A percentile compares a stretch with the other conserved stretches of the same genome.
Conservation (phyloP, 345 rosid genomes). For the Pugionium dolabratum region DNA sequence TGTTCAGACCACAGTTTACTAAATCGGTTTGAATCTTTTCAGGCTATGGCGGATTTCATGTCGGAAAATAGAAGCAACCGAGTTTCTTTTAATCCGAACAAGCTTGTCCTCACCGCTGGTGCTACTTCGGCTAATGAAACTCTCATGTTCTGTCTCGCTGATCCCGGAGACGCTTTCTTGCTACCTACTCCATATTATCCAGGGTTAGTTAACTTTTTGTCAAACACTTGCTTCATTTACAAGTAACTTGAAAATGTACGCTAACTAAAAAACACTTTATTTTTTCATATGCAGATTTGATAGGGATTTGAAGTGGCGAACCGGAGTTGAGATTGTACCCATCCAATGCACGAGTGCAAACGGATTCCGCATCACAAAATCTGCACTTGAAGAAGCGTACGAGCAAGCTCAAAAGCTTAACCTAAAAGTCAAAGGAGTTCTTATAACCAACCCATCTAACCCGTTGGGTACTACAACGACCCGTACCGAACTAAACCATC, state of each 20-base stretch:
- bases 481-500: conserved; percentile 59
- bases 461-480: conserved; percentile 68
- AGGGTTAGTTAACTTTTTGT: conserved; percentile 53
- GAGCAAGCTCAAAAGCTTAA: conserved; percentile 54
- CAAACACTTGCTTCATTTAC: conserved; percentile 24
- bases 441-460: conserved; percentile 79
- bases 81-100: conserved; percentile 59
- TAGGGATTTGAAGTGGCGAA: conserved; percentile 71
- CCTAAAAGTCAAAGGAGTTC: conserved; percentile 66
- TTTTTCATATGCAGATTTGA: conserved; percentile 51
- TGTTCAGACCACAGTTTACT: too few relatives aligned
- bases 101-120: conserved; percentile 73
- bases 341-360: conserved; percentile 56
- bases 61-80: conserved; percentile 71
- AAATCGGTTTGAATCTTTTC: not conserved
- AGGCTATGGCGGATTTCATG: conserved; percentile 79
- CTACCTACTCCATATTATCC: conserved; percentile 88
- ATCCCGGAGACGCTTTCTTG: conserved; percentile 74
- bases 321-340: conserved; percentile 62
- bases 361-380: conserved; percentile 53
- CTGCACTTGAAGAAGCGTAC: conserved; percentile 68
- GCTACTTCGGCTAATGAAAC: conserved; percentile 82
- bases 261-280: conserved; percentile 17
- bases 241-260: conserved; percentile 38
- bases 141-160: conserved; percentile 68